Evolutionary conservation across 768 basidiomycete genomes (phyloP).

Genomic region (Pulveroboletus sp.): DNA sequence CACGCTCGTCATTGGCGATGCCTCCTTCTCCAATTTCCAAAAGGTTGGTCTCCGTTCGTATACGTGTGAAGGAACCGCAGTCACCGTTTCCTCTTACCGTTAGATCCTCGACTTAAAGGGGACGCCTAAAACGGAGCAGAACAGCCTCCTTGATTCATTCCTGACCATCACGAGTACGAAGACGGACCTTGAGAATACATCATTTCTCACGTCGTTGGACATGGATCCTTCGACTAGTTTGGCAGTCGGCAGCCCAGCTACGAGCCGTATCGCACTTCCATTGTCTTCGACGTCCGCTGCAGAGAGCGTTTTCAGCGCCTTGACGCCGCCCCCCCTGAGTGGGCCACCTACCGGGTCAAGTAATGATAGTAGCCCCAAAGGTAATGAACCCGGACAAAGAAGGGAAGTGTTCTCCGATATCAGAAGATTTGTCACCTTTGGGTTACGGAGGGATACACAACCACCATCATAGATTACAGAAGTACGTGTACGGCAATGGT

Average conservation of each 20-base stretch:
- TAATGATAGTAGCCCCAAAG: conserved; percentile 35
- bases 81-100: not conserved
- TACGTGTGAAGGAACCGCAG: conserved; percentile 5
- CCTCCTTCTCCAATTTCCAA: conserved; percentile 96
- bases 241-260: conserved; percentile 61
- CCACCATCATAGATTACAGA: conserved; percentile 24
- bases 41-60: conserved; percentile 54
- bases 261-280: conserved; percentile 56
- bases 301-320: conserved; percentile 56
- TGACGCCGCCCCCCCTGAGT: conserved; percentile 57
- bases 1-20: conserved; percentile 88
- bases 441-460: conserved; percentile 65
- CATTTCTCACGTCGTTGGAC: conserved; percentile 89
- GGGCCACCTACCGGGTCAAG: conserved; percentile 63
- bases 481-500: not conserved
- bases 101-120: conserved; percentile 96
- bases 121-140: conserved; percentile 80
- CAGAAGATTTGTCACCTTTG: conserved; percentile 84
- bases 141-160: conserved; percentile 87
- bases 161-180: conserved; percentile 90
- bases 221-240: conserved; percentile 79
- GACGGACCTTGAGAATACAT: conserved; percentile 80
- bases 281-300: conserved; percentile 30
- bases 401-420: conserved; percentile 88
- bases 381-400: conserved; percentile 44